Conservation (phyloP, 106 monocot species). For the Acorus calamus region DNA sequence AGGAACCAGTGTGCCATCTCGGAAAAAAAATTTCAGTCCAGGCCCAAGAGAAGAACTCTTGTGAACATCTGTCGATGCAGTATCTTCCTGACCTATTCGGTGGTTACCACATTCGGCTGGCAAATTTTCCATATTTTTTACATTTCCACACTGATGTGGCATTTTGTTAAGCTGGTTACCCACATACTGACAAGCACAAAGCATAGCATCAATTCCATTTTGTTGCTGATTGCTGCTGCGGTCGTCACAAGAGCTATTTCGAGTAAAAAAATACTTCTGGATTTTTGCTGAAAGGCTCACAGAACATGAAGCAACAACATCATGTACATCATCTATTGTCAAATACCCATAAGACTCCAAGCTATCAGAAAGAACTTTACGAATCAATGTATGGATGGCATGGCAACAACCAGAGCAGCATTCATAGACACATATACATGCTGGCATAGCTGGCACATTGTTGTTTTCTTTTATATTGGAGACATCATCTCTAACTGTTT, state of each 20-base stretch:
- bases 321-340: slow-evolving; percentile 60
- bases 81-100: slow-evolving; percentile 9
- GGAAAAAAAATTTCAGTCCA: slow-evolving; percentile 30
- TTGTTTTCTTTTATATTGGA: background rate
- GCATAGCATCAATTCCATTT: slow-evolving; percentile 3
- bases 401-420: slow-evolving; percentile 60
- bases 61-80: slow-evolving; percentile 4
- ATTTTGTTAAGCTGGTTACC: slow-evolving; percentile 4
- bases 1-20: slow-evolving; percentile 44
- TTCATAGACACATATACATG: slow-evolving; percentile 40
- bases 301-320: slow-evolving; percentile 50
- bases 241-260: slow-evolving; percentile 5
- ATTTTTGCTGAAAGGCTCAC: slow-evolving; percentile 37
- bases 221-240: slow-evolving; percentile 3
- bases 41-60: slow-evolving; percentile 1
- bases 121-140: background rate
- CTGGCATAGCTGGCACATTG: slow-evolving; percentile 1
- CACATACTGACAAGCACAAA: slow-evolving; percentile 20
- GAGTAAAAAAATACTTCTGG: slow-evolving; percentile 23
- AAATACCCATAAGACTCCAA: slow-evolving; percentile 33
- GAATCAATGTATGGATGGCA: slow-evolving; percentile 27
- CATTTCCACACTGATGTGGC: slow-evolving; percentile 2
- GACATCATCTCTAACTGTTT: background rate
- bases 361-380: slow-evolving; percentile 21
- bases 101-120: slow-evolving; percentile 35